Percentiles rank a stretch among this genome's conserved stretches.
These are phyloP conservation scores for Podospora bellae-mahoneyi DNA, from an alignment of 495 filamentous ascomycete genomes.

Conservation along the genomic window DNA sequence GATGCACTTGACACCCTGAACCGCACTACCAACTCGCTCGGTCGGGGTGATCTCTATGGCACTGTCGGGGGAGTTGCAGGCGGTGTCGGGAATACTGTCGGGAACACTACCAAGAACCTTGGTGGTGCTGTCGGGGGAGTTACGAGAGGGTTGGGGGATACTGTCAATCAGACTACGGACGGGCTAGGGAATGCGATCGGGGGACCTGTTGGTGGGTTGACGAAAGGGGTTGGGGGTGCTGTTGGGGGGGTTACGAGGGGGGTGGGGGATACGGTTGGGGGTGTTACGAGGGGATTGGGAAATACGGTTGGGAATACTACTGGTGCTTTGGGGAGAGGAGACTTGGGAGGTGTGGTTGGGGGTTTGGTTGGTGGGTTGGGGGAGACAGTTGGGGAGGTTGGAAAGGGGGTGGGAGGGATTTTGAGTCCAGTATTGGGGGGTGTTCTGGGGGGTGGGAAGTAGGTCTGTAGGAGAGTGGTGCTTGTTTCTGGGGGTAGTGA, in stretches of 20 bases:
- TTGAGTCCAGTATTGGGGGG: background rate
- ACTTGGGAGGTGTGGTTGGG: conserved; percentile 25
- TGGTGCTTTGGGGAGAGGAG: conserved; percentile 25
- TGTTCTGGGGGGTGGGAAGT: background rate
- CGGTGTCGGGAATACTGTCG: conserved; percentile 3
- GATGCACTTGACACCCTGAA: background rate
- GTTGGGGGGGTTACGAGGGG: conserved; percentile 5
- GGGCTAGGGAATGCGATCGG: background rate
- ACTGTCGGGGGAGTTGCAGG: background rate
- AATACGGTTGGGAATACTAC: conserved; percentile 26
- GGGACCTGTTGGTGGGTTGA: conserved; percentile 2
- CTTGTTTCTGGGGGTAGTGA: background rate
- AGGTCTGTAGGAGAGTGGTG: background rate
- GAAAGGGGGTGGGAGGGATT: conserved; percentile 19
- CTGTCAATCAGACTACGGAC: conserved; percentile 1
- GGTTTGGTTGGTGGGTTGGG: conserved; percentile 26
- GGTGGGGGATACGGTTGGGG: conserved; percentile 14
- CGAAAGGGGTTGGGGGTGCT: background rate
- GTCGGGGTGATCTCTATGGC: background rate
- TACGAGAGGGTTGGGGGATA: background rate
- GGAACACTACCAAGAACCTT: conserved; percentile 7
- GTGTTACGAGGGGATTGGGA: conserved; percentile 11
- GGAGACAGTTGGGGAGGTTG: conserved; percentile 27
- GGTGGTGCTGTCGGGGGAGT: background rate
- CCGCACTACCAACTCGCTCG: background rate